Conservation (phyloP, 768 basidiomycete species). For the Tricholoma sp. region DNA sequence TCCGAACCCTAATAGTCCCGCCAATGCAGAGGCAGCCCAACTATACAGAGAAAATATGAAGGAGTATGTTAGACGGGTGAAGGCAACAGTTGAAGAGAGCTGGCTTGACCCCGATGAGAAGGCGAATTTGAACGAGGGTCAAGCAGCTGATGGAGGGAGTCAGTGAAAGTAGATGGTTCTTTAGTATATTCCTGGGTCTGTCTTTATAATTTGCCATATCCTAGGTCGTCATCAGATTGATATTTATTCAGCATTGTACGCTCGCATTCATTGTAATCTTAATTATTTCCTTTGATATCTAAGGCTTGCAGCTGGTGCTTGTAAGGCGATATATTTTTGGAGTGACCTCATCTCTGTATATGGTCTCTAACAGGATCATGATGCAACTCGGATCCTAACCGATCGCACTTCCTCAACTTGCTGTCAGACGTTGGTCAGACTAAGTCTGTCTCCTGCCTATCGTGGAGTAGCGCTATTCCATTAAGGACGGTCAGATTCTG, state of each 20-base stretch:
- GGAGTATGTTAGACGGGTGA: constrained; percentile 91
- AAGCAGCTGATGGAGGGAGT: not conserved
- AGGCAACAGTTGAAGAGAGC: constrained; percentile 90
- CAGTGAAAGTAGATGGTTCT: not conserved
- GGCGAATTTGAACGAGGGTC: constrained; percentile 12
- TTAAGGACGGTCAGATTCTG: too few relatives aligned
- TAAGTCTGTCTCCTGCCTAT: too few relatives aligned
- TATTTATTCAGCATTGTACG: not conserved
- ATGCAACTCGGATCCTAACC: too few relatives aligned
- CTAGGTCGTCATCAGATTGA: not conserved
- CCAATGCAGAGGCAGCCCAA: constrained; percentile 97
- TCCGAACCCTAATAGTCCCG: constrained; percentile 97
- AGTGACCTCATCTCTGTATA: too few relatives aligned
- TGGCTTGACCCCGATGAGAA: constrained; percentile 87
- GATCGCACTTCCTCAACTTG: too few relatives aligned
- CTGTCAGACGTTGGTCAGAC: too few relatives aligned
- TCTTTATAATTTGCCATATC: not conserved
- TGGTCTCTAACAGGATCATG: too few relatives aligned
- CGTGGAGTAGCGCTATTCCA: too few relatives aligned
- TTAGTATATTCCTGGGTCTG: not conserved
- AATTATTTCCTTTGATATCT: not conserved
- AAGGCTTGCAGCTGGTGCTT: too few relatives aligned
- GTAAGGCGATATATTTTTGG: too few relatives aligned
- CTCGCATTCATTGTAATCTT: not conserved
- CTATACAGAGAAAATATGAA: constrained; percentile 98